A percentile compares a stretch with the other conserved stretches of the same genome.
Conservation (phyloP, 139 green algal species). For the Medakamo hakoo region DNA sequence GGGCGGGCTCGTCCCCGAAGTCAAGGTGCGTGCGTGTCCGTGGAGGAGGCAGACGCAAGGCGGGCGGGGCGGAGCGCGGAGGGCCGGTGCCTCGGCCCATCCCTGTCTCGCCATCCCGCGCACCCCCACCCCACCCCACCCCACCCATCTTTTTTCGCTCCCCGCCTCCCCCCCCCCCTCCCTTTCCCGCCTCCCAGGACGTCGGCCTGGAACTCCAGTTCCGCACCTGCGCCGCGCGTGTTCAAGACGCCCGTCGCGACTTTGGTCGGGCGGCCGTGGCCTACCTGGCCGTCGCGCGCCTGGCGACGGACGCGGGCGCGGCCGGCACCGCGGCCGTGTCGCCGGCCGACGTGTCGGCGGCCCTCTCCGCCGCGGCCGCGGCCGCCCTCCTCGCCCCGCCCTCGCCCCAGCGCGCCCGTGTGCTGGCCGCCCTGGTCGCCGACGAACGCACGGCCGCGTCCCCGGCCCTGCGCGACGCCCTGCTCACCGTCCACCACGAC, state of each 20-base stretch:
- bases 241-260: neutral
- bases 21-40: slow-evolving; percentile 42
- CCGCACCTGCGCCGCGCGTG: neutral
- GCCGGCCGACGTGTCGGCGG: neutral
- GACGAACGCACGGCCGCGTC: neutral
- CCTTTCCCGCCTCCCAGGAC: too few species aligned
- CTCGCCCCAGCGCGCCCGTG: neutral
- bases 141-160: too few species aligned
- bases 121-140: too few species aligned
- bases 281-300: neutral
- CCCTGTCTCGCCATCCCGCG: too few species aligned
- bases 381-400: neutral
- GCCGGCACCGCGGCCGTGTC: neutral
- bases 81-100: too few species aligned
- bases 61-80: too few species aligned
- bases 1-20: slow-evolving; percentile 47
- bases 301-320: too few species aligned
- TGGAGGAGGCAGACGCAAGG: too few species aligned
- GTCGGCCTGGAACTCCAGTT: neutral
- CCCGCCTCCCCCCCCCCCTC: too few species aligned
- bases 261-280: neutral
- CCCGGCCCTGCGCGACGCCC: neutral
- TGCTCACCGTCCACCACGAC: neutral
- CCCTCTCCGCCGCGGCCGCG: neutral
- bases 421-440: neutral